Percentiles rank a stretch among this genome's conserved stretches.
Conservation (phyloP, 331 rosid species). For the Arachis monticola region DNA sequence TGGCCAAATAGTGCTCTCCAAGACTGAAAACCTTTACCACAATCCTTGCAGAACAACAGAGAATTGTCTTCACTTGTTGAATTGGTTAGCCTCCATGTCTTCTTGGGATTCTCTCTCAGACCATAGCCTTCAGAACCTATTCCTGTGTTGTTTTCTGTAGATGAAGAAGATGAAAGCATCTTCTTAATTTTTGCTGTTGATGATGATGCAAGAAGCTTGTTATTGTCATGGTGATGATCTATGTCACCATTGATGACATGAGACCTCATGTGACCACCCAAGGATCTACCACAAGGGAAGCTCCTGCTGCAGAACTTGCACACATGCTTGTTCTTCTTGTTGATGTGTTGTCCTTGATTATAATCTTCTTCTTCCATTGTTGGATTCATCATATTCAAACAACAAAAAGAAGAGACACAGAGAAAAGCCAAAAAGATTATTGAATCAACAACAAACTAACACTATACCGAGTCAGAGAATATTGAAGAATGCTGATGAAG, state of each 20-base stretch:
- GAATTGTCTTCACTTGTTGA: conserved; percentile 42
- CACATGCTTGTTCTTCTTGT: neutral
- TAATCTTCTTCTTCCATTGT: conserved; percentile 56
- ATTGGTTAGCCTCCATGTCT: conserved; percentile 55
- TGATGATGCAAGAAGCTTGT: conserved; percentile 19
- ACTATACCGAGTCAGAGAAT: conserved; percentile 30
- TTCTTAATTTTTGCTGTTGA: neutral
- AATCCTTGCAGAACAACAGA: conserved; percentile 54
- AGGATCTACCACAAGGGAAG: conserved; percentile 70
- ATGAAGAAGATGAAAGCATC: conserved; percentile 27
- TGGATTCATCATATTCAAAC: conserved; percentile 17
- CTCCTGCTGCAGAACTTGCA: conserved; percentile 72
- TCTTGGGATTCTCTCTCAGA: conserved; percentile 66
- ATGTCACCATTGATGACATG: conserved; percentile 48
- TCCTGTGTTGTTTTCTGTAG: conserved; percentile 20
- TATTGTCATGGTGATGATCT: conserved; percentile 14
- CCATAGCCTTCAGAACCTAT: conserved; percentile 50
- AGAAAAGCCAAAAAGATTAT: neutral
- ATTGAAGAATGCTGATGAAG: conserved; percentile 31
- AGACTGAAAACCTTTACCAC: conserved; percentile 65
- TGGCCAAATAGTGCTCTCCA: conserved; percentile 74
- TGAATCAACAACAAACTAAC: neutral
- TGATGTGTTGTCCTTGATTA: conserved; percentile 9
- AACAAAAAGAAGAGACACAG: neutral
- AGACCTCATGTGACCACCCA: conserved; percentile 85